These are phyloP conservation scores for Nakaseomyces sp. DNA, from an alignment of 1,139 yeast species.

Conservation along the genomic window DNA sequence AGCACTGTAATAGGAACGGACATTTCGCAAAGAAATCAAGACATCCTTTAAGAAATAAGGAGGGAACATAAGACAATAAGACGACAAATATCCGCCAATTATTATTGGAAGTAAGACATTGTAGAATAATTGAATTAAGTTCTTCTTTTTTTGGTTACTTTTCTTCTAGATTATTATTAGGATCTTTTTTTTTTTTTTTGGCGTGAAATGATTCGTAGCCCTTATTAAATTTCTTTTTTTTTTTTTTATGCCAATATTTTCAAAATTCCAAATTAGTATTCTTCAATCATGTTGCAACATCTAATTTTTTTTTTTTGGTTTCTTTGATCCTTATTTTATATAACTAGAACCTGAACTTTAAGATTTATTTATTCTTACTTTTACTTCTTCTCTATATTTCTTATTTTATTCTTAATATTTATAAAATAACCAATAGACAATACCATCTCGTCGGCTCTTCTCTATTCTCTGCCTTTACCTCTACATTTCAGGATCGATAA, in stretches of 20 bases:
- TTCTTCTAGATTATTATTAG: too few relatives aligned
- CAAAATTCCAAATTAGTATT: neutral
- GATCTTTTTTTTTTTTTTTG: neutral
- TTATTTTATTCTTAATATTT: neutral
- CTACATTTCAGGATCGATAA: slow-evolving; percentile 2
- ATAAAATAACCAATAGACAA: neutral
- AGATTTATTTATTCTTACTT: neutral
- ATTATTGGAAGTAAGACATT: too few relatives aligned
- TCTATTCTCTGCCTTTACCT: neutral
- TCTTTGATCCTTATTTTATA: neutral
- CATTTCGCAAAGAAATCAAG: neutral
- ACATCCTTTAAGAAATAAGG: too few relatives aligned
- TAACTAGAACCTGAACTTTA: neutral
- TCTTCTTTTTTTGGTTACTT: too few relatives aligned
- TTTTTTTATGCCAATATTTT: neutral
- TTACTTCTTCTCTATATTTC: neutral
- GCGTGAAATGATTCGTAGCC: slow-evolving; percentile 5
- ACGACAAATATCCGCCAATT: too few relatives aligned
- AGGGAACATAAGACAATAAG: too few relatives aligned
- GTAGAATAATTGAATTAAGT: too few relatives aligned
- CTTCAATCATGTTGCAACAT: slow-evolving; percentile 1
- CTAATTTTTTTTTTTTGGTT: neutral
- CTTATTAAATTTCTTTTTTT: neutral
- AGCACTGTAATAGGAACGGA: neutral
- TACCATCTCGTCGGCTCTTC: slow-evolving; percentile 1